These are phyloP conservation scores for Casaregolazyma lundiana DNA, from an alignment of 1,139 yeast species.

Conservation along the genomic window DNA sequence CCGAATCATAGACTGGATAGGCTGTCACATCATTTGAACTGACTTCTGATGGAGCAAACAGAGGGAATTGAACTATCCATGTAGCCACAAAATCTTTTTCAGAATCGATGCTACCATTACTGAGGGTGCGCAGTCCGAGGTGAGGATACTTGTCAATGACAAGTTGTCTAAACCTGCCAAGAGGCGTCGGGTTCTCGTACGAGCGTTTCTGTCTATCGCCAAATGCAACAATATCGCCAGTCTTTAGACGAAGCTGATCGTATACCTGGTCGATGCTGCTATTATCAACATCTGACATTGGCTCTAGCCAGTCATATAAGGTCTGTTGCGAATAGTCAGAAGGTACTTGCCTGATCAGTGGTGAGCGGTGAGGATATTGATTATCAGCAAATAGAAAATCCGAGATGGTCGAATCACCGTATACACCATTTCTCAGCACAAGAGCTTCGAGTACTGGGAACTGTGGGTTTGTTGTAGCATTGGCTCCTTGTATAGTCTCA, in stretches of 20 bases:
- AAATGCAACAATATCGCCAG: conserved; percentile 74
- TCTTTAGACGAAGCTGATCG: conserved; percentile 27
- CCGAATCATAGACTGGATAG: conserved; percentile 59
- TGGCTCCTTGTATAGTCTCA: conserved; percentile 38
- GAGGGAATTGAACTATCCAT: conserved; percentile 90
- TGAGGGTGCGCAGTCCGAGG: conserved; percentile 43
- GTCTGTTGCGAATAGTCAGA: neutral
- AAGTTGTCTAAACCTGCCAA: conserved; percentile 79
- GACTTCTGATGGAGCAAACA: conserved; percentile 61
- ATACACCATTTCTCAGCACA: conserved; percentile 43
- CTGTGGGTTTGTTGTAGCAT: conserved; percentile 35
- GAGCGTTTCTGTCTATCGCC: conserved; percentile 61
- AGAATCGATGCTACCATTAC: conserved; percentile 18
- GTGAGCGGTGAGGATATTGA: conserved; percentile 56
- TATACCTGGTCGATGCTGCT: conserved; percentile 20
- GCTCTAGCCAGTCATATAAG: conserved; percentile 35
- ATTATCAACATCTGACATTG: conserved; percentile 2
- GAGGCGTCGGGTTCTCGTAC: conserved; percentile 93
- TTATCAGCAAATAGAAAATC: neutral
- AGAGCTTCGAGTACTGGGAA: conserved; percentile 72
- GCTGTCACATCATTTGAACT: conserved; percentile 9
- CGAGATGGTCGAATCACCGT: conserved; percentile 33
- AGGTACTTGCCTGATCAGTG: conserved; percentile 35
- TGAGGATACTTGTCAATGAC: conserved; percentile 53
- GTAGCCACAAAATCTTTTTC: conserved; percentile 53